A percentile compares a stretch with the other conserved stretches of the same genome.
These are phyloP conservation scores for Colletotrichum chrysophilum DNA, from an alignment of 2,329 filamentous ascomycete species.

Conservation along the genomic window DNA sequence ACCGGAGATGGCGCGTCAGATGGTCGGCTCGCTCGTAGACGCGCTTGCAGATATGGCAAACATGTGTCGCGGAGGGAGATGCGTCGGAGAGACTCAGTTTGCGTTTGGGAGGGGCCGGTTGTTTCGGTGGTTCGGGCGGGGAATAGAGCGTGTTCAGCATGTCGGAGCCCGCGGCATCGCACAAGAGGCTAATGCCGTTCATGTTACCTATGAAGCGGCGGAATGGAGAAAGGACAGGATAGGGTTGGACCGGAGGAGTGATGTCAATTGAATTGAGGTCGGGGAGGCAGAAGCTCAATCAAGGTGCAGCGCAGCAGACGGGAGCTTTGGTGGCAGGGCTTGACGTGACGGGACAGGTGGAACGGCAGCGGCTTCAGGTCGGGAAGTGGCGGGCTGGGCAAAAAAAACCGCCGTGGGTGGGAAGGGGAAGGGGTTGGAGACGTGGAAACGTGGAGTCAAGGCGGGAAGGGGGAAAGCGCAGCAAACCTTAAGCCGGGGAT, in stretches of 20 bases:
- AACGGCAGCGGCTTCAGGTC: slow-evolving; percentile 3
- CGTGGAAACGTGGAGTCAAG: not conserved
- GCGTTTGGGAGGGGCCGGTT: slow-evolving; percentile 9
- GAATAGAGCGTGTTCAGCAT: slow-evolving; percentile 13
- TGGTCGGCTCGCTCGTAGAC: slow-evolving; percentile 20
- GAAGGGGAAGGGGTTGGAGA: not conserved
- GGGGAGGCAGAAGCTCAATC: not conserved
- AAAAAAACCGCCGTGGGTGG: not conserved
- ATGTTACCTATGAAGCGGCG: not conserved
- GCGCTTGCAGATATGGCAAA: slow-evolving; percentile 16
- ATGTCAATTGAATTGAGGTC: not conserved
- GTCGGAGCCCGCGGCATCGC: slow-evolving; percentile 19
- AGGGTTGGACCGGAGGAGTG: not conserved
- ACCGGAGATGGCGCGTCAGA: slow-evolving; percentile 14
- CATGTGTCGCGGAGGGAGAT: slow-evolving; percentile 2
- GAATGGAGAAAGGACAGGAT: not conserved
- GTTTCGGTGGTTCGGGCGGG: slow-evolving; percentile 4
- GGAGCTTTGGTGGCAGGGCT: not conserved
- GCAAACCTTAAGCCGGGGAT: not conserved
- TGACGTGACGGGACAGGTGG: not conserved
- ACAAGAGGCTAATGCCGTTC: slow-evolving; percentile 17
- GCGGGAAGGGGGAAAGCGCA: not conserved
- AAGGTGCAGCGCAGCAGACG: not conserved
- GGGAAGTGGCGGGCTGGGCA: slow-evolving; percentile 14
- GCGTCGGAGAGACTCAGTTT: slow-evolving; percentile 10